Evolutionary conservation across 2,329 filamentous ascomycete species (phyloP).

Genomic region (Hirsutella rhossiliensis): DNA sequence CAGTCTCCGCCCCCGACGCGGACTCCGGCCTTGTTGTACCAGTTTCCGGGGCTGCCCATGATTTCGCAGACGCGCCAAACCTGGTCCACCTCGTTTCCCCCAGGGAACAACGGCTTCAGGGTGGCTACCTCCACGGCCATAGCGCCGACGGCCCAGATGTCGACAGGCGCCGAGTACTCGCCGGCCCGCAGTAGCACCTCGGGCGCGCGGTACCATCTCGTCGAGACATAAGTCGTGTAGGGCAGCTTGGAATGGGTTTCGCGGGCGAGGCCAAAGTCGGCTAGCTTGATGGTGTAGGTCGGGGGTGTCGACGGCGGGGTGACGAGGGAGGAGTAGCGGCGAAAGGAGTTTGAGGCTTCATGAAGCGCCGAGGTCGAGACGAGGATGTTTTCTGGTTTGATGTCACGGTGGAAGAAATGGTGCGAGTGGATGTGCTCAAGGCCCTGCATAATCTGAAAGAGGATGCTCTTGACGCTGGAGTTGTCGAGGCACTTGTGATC

Average conservation of each 20-base stretch:
- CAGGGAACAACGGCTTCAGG: constrained; percentile 90
- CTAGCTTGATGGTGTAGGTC: constrained; percentile 93
- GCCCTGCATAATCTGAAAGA: constrained; percentile 93
- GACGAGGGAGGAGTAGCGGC: constrained; percentile 83
- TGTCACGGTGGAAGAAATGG: constrained; percentile 96
- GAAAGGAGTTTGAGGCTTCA: constrained; percentile 75
- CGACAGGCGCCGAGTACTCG: constrained; percentile 93
- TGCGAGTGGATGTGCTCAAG: constrained; percentile 96
- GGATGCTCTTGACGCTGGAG: constrained; percentile 88
- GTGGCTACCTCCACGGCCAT: constrained; percentile 99
- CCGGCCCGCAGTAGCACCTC: constrained; percentile 89
- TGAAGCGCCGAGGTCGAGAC: constrained; percentile 82
- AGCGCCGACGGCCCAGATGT: constrained; percentile 96
- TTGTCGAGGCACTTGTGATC: constrained; percentile 91
- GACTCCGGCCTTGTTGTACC: constrained; percentile 84
- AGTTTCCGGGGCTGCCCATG: constrained; percentile 96
- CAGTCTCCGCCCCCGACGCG: constrained; percentile 93
- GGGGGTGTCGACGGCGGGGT: constrained; percentile 92
- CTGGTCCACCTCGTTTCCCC: constrained; percentile 96
- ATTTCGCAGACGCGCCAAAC: constrained; percentile 99
- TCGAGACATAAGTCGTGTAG: constrained; percentile 97
- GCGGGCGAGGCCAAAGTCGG: constrained; percentile 93
- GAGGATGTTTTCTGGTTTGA: constrained; percentile 97
- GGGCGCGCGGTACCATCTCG: constrained; percentile 93
- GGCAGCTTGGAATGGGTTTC: constrained; percentile 94